Base-by-base conservation (phyloP, 1,139 yeast species). In the Yamadazyma mexicana region DNA sequence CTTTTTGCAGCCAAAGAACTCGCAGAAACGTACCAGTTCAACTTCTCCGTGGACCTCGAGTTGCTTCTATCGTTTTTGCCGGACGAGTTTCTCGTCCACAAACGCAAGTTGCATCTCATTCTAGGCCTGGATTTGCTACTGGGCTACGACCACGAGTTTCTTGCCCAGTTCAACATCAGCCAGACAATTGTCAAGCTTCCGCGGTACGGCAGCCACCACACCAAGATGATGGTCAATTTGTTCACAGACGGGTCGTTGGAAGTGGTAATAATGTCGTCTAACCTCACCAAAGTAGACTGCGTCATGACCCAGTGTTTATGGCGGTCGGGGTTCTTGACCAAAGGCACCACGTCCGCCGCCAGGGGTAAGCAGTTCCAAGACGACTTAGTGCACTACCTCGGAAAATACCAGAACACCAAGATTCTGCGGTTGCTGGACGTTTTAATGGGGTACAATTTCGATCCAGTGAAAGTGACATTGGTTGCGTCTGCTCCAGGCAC, bases 251-350 rank as follows among this genome's bases (percentile, higher is more conserved):
- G 51, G 12, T 55, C 70, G 0, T 57, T 73, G 23, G 79, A 75
- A 49, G 55, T 83, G 0, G 75, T 77, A n/a, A 63, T 83, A 15
- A 75, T 82, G 62, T 77, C 88, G 0, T 73, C 77, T 51, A 83
- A 83, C 53, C 54, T 81, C 38, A 78, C 82, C 0, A 58, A 59
- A 32, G 56, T 71, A 1, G 89, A 83, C 54, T 70, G 79, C 40
- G 64, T 65, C 4, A 76, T 83, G 38, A 81, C 84, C 2, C 88
- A 83, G 54, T 79, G 80, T 71, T 61, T 75, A 28, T 83, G 88
- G 89, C 58, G 71, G 31, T 76, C 84, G 3, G 87, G 84, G 0
- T 47, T 59, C 23, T 50, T 81, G n/a, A 10, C 11, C 0, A 48
- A 40, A 18, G 52, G 42, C 8, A 3, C 32, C 5, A 33, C 53